phyloP scores from a whole-genome alignment of 2,329 filamentous ascomycete genomes.

The Fusarium subtropicale region DNA sequence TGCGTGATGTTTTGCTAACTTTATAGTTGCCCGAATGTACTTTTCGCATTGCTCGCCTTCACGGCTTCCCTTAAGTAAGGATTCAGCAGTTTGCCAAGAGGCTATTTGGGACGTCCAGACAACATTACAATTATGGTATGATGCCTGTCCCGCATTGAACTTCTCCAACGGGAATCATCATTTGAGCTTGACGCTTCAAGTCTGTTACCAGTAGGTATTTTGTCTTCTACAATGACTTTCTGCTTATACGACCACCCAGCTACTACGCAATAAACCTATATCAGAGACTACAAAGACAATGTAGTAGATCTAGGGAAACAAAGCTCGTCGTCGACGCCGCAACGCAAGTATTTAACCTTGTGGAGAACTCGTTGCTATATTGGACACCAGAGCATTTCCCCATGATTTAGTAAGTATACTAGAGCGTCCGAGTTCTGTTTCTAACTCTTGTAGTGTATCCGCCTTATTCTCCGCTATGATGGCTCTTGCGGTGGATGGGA shows the following conservation, averaged over 20 bases:
- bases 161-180: background rate
- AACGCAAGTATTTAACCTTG: background rate
- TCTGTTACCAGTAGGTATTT: conserved; percentile 1
- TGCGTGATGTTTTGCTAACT: background rate
- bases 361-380: fast-evolving
- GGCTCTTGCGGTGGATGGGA: background rate
- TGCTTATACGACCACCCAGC: fast-evolving
- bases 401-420: background rate
- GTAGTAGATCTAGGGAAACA: fast-evolving
- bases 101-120: background rate
- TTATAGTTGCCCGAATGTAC: background rate
- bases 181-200: background rate
- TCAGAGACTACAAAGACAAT: background rate
- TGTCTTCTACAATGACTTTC: fast-evolving
- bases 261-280: background rate
- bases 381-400: conserved; percentile 1
- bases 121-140: background rate
- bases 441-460: background rate
- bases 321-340: fast-evolving
- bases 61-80: fast-evolving
- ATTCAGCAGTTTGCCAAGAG: background rate
- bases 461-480: background rate
- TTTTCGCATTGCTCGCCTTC: background rate
- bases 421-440: fast-evolving
- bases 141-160: fast-evolving